phyloP scores from a whole-genome alignment of 441 rosid species.

The Francoa sonchifolia region DNA sequence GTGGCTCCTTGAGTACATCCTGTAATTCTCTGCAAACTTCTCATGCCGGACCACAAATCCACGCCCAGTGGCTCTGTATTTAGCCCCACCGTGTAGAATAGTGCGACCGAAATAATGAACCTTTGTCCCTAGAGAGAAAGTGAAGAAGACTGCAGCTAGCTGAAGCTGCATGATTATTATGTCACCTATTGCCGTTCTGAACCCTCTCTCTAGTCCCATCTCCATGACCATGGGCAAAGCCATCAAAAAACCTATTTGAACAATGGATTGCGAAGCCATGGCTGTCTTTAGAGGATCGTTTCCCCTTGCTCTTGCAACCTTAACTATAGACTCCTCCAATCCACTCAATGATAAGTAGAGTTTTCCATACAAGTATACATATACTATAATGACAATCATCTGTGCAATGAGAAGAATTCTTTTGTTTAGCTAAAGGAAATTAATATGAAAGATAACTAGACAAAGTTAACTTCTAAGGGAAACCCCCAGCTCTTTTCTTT shows the following conservation, averaged over 20 bases:
- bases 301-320: constrained; percentile 51
- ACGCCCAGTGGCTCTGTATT: constrained; percentile 96
- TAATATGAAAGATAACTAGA: too few relatives aligned
- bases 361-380: constrained; percentile 72
- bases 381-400: constrained; percentile 65
- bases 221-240: constrained; percentile 93
- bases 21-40: constrained; percentile 89
- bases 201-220: constrained; percentile 89
- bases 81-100: constrained; percentile 86
- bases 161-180: constrained; percentile 88
- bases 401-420: constrained; percentile 18
- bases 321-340: constrained; percentile 64
- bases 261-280: constrained; percentile 82
- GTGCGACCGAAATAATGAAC: constrained; percentile 82
- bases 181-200: constrained; percentile 74
- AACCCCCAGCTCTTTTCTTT: constrained; percentile 1
- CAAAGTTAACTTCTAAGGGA: constrained; percentile 5
- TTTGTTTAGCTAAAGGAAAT: constrained; percentile 9
- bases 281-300: constrained; percentile 65
- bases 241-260: constrained; percentile 73
- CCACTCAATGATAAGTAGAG: constrained; percentile 83
- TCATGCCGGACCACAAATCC: constrained; percentile 89
- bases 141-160: constrained; percentile 80
- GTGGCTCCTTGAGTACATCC: constrained; percentile 94
- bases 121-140: constrained; percentile 90